Conservation (phyloP, 192 early-diverging fungal genomes). For the Backusella tuberculispora region DNA sequence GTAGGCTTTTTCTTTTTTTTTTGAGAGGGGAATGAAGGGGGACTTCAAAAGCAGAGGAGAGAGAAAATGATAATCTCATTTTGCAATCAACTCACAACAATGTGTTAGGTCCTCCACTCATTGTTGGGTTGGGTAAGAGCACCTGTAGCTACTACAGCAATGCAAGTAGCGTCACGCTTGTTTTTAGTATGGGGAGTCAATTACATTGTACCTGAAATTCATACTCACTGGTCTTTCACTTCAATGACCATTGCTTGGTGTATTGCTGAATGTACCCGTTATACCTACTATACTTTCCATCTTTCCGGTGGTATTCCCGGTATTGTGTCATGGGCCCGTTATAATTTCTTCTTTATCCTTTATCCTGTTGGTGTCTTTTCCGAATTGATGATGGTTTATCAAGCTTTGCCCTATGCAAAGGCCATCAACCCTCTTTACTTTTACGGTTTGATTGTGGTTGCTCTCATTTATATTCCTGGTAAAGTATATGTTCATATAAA, state of each 20-base stretch:
- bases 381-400: constrained; percentile 80
- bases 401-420: constrained; percentile 65
- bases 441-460: constrained; percentile 60
- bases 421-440: constrained; percentile 58
- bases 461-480: constrained; percentile 76
- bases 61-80: neutral
- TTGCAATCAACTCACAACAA: neutral
- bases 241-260: constrained; percentile 92
- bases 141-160: constrained; percentile 74
- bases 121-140: constrained; percentile 79
- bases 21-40: neutral
- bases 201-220: constrained; percentile 71
- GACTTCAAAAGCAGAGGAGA: no score
- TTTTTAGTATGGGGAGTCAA: constrained; percentile 84
- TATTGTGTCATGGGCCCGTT: constrained; percentile 74
- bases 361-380: constrained; percentile 90
- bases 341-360: constrained; percentile 93
- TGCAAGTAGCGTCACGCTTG: constrained; percentile 89
- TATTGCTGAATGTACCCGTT: constrained; percentile 90
- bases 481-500: constrained; percentile 23
- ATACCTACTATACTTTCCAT: constrained; percentile 86
- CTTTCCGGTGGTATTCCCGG: constrained; percentile 63
- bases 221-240: constrained; percentile 66
- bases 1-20: constrained; percentile 48
- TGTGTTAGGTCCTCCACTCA: constrained; percentile 3